Evolutionary conservation across 306 rosid genomes (phyloP).

Genomic region (Ziziphus jujuba): DNA sequence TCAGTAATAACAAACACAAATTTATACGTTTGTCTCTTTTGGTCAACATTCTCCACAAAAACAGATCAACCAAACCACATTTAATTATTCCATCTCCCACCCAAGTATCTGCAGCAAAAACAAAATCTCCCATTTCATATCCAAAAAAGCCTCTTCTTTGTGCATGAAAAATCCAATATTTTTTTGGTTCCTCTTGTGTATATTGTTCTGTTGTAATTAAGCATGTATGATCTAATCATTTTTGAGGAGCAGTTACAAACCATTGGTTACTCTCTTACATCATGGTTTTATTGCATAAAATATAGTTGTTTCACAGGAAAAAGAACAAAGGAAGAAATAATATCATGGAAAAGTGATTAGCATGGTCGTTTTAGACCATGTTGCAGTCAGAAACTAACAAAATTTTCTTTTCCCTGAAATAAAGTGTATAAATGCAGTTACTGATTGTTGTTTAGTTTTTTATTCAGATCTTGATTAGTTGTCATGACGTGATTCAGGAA

Average conservation of each 20-base stretch:
- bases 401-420: neutral
- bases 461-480: too few species aligned
- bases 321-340: neutral
- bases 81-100: too few species aligned
- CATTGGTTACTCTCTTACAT: neutral
- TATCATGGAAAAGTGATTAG: neutral
- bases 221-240: neutral
- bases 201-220: constrained; percentile 21
- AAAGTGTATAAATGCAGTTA: neutral
- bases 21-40: too few species aligned
- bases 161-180: too few species aligned
- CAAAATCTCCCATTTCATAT: too few species aligned
- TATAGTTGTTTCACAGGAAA: neutral
- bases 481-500: too few species aligned
- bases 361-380: neutral
- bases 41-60: too few species aligned
- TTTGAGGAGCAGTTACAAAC: neutral
- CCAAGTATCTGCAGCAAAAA: too few species aligned
- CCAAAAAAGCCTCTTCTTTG: too few species aligned
- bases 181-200: constrained; percentile 20
- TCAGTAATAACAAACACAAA: too few species aligned
- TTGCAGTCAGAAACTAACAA: neutral
- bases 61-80: too few species aligned
- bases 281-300: neutral
- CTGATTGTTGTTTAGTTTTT: neutral